Evolutionary conservation across 2,329 filamentous ascomycete genomes (phyloP), one percentile per base, ranked within the genome.

Genomic region (Nectriaceae sp.): DNA sequence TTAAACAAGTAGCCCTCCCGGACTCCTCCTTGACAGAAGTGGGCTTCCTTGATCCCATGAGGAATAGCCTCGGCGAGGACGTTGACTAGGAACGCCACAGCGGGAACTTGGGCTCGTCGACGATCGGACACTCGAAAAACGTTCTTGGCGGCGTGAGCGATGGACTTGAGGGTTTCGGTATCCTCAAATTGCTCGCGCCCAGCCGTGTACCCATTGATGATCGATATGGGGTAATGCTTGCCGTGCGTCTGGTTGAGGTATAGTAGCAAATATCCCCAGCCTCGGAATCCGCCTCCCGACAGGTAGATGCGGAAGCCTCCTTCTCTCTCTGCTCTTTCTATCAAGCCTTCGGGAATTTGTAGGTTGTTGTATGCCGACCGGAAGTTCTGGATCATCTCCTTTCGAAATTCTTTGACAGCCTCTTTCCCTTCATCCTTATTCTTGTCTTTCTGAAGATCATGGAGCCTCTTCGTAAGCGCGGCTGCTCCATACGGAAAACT

Each of bases 401-500:
- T 56, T 49, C 66, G 69, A 22, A 80, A 63, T 15, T 65, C 62
- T 5, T 72, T 70, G 18, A 83, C 71, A 0, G 74, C 75, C 5
- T 70, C 63, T 36, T 71, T 70, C 2, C 71, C 74, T 3, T 73
- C 66, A 4, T 69, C 64, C 21, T 67, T 66, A 24, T 56, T 68
- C 40, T 70, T 67, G 43, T 64, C 70, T 13, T 65, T 59, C 8
- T 64, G 69, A 11, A 75, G 67, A 21, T 76, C 74, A 16, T 67
- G 69, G 6, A 88, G 71, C 42, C 77, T 73, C 57, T 77, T 75
- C 1, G 74, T 81, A 56, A 89, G 68, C 4, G 86, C 86, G 11
- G 86, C 86, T 11, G 86, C 85, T 6, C 86, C 86, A 54, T 87
- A 89, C 0, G 86, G 85, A 55, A 89, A 78, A 56, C 84, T 88